Conservation (phyloP, 2,329 filamentous ascomycete species). For the Hypoxylon sp. region DNA sequence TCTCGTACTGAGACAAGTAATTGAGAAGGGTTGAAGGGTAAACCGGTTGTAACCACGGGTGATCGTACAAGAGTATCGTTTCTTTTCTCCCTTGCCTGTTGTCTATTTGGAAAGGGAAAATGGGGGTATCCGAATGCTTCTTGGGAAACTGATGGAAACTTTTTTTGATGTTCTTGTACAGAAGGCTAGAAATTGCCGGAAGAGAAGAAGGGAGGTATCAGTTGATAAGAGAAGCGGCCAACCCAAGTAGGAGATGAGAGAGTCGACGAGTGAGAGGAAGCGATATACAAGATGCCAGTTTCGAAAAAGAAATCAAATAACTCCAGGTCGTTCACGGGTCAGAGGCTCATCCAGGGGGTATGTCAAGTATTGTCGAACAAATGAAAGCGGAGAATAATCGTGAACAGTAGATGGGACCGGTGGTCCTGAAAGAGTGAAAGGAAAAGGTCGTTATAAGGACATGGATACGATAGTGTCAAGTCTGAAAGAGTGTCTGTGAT, state of each 20-base stretch:
- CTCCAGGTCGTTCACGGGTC: slow-evolving; percentile 59
- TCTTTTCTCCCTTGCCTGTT: slow-evolving; percentile 41
- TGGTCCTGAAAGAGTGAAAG: slow-evolving; percentile 53
- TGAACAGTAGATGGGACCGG: slow-evolving; percentile 48
- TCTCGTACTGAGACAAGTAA: slow-evolving; percentile 54
- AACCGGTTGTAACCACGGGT: slow-evolving; percentile 44
- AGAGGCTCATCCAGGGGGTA: slow-evolving; percentile 61
- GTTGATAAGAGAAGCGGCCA: slow-evolving; percentile 39
- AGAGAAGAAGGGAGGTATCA: slow-evolving; percentile 17
- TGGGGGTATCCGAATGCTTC: slow-evolving; percentile 43
- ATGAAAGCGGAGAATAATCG: slow-evolving; percentile 53
- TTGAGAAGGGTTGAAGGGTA: slow-evolving; percentile 47
- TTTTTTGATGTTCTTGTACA: slow-evolving; percentile 49
- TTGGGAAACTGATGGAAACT: slow-evolving; percentile 43
- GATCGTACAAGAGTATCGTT: slow-evolving; percentile 49
- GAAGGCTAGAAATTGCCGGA: slow-evolving; percentile 35
- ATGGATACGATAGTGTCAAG: slow-evolving; percentile 54
- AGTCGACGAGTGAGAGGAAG: slow-evolving; percentile 39
- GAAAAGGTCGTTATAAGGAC: slow-evolving; percentile 59
- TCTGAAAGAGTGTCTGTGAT: slow-evolving; percentile 49
- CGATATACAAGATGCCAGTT: slow-evolving; percentile 52
- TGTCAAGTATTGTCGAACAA: slow-evolving; percentile 54
- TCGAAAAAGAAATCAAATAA: slow-evolving; percentile 52
- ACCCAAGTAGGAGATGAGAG: slow-evolving; percentile 38
- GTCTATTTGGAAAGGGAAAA: slow-evolving; percentile 49